Conservation (phyloP, 192 early-diverging fungal genomes). For the Coemansia sp. region DNA sequence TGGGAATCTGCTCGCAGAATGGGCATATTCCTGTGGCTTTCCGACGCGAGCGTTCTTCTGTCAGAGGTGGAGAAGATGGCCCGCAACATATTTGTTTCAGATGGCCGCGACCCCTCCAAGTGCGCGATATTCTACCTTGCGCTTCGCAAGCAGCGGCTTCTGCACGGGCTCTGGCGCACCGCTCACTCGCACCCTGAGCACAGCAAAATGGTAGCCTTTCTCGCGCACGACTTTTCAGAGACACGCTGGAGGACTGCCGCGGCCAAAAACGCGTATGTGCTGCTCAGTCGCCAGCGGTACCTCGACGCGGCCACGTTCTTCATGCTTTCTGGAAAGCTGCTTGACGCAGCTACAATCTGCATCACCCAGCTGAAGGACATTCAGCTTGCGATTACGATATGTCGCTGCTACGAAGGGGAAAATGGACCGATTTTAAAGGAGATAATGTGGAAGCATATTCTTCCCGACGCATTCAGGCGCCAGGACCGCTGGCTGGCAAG, state of each 20-base stretch:
- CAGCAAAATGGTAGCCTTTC: conserved; percentile 81
- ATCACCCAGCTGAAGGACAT: conserved; percentile 86
- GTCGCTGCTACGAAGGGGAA: conserved; percentile 87
- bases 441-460: conserved; percentile 35
- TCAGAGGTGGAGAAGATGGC: conserved; percentile 83
- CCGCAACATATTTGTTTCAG: conserved; percentile 73
- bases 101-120: conserved; percentile 79
- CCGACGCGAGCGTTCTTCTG: conserved; percentile 64
- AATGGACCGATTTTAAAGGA: conserved; percentile 44
- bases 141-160: conserved; percentile 82
- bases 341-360: conserved; percentile 91
- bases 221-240: conserved; percentile 88
- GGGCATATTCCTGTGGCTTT: conserved; percentile 86
- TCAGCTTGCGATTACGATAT: conserved; percentile 89
- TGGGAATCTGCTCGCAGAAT: conserved; percentile 81
- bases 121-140: conserved; percentile 90
- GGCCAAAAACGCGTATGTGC: conserved; percentile 96
- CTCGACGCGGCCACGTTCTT: conserved; percentile 95
- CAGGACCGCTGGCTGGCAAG: conserved; percentile 51
- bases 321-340: conserved; percentile 78
- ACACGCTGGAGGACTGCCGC: conserved; percentile 91
- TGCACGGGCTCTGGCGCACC: conserved; percentile 88
- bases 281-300: conserved; percentile 91
- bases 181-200: conserved; percentile 81
- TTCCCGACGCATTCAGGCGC: conserved; percentile 36